Conservation (phyloP, 2,329 filamentous ascomycete species). For the Xylariaceae sp. region DNA sequence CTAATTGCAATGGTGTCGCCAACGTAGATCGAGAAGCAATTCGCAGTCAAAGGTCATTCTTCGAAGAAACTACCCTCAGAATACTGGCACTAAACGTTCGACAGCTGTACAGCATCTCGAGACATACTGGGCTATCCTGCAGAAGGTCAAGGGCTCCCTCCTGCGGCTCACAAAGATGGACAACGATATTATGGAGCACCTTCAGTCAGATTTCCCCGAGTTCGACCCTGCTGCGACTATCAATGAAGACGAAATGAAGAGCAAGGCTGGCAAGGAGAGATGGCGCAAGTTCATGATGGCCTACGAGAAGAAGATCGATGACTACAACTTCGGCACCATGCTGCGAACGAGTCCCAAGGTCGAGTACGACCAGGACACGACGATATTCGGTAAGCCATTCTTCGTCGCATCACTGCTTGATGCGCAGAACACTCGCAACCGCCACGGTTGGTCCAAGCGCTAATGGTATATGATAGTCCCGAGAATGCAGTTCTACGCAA, state of each 20-base stretch:
- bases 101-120: constrained; percentile 86
- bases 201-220: constrained; percentile 83
- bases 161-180: constrained; percentile 90
- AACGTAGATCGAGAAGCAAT: constrained; percentile 91
- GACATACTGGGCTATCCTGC: constrained; percentile 94
- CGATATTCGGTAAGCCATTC: constrained; percentile 71
- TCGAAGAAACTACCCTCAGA: neutral
- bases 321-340: constrained; percentile 98
- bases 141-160: constrained; percentile 81
- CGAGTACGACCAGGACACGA: constrained; percentile 84
- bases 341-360: constrained; percentile 69
- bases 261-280: constrained; percentile 84
- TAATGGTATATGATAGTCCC: constrained; percentile 30
- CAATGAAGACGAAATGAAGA: constrained; percentile 95
- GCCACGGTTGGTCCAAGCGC: constrained; percentile 31
- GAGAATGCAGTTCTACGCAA: constrained; percentile 77
- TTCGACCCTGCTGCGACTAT: constrained; percentile 79
- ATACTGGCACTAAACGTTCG: constrained; percentile 1
- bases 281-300: constrained; percentile 93
- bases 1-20: neutral
- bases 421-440: constrained; percentile 32
- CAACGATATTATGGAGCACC: constrained; percentile 88
- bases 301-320: constrained; percentile 92
- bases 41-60: constrained; percentile 84
- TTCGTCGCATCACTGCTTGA: neutral